These are phyloP conservation scores for Scheffersomyces segobiensis DNA, from an alignment of 1,139 yeast genomes.

Conservation along the genomic window DNA sequence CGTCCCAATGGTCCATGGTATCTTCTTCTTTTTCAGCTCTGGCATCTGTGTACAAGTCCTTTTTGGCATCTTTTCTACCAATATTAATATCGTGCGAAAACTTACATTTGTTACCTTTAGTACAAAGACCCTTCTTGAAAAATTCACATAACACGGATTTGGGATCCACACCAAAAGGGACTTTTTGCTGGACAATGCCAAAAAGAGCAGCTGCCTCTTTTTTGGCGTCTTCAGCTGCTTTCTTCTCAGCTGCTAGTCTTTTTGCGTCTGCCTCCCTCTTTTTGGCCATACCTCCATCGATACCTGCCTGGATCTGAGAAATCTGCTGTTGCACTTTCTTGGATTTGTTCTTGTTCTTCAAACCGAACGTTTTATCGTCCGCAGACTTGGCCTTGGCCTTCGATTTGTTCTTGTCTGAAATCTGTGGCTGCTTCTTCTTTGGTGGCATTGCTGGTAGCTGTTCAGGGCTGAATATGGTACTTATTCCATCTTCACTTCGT, in stretches of 20 bases:
- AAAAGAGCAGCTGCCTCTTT: conserved; percentile 81
- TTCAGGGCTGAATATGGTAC: not conserved
- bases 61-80: conserved; percentile 88
- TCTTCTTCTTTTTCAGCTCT: conserved; percentile 71
- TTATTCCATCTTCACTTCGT: not conserved
- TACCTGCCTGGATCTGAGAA: conserved; percentile 68
- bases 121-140: conserved; percentile 88
- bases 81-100: conserved; percentile 87
- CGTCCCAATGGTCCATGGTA: conserved; percentile 98
- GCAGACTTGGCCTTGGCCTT: conserved; percentile 68
- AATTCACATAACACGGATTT: conserved; percentile 88
- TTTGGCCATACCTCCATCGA: conserved; percentile 61
- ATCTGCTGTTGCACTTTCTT: conserved; percentile 88
- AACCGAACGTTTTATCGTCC: conserved; percentile 91
- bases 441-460: conserved; percentile 44
- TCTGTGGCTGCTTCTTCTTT: conserved; percentile 63
- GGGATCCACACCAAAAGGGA: conserved; percentile 98
- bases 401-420: conserved; percentile 61
- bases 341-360: conserved; percentile 91
- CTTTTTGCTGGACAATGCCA: conserved; percentile 76
- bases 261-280: conserved; percentile 78
- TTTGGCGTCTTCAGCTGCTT: conserved; percentile 87
- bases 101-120: conserved; percentile 89
- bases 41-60: conserved; percentile 89
- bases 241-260: conserved; percentile 79